These are phyloP conservation scores for Stenogyne calaminthoides DNA, from an alignment of 305 asterid species.

Conservation along the genomic window DNA sequence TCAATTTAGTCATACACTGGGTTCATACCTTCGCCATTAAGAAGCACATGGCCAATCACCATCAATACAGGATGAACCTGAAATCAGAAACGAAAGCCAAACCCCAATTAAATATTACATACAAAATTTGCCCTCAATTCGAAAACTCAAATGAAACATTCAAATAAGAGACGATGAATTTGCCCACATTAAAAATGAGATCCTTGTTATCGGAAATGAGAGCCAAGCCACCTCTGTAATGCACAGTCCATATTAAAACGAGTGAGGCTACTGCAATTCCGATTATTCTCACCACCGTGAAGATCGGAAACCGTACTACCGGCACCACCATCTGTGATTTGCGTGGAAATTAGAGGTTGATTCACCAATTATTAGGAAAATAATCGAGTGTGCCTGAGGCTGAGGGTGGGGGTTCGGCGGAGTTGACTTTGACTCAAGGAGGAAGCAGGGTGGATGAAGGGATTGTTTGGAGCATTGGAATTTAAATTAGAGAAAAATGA, in stretches of 20 bases:
- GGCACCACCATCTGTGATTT: constrained; percentile 60
- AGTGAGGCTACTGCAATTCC: constrained; percentile 55
- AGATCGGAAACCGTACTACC: constrained; percentile 68
- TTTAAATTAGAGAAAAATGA: background rate
- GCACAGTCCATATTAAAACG: constrained; percentile 61
- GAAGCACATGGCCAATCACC: constrained; percentile 71
- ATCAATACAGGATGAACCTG: constrained; percentile 93
- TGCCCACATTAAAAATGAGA: constrained; percentile 70
- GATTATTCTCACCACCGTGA: constrained; percentile 53
- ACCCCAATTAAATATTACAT: background rate
- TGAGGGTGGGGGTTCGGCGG: background rate
- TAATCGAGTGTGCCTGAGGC: background rate
- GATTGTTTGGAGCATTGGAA: background rate
- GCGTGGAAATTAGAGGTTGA: background rate
- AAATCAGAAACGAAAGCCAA: constrained; percentile 17
- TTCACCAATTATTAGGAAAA: constrained; percentile 1
- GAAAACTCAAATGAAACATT: background rate
- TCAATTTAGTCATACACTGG: background rate
- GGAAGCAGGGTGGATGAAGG: constrained; percentile 2
- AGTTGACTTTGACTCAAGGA: constrained; percentile 20
- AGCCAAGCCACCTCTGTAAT: constrained; percentile 90
- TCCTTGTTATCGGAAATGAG: constrained; percentile 71
- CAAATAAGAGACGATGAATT: background rate
- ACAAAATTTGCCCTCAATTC: background rate
- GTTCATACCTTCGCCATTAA: constrained; percentile 88